Evolutionary conservation across 306 rosid genomes (phyloP).

Genomic region (Cucurbita ficifolia): DNA sequence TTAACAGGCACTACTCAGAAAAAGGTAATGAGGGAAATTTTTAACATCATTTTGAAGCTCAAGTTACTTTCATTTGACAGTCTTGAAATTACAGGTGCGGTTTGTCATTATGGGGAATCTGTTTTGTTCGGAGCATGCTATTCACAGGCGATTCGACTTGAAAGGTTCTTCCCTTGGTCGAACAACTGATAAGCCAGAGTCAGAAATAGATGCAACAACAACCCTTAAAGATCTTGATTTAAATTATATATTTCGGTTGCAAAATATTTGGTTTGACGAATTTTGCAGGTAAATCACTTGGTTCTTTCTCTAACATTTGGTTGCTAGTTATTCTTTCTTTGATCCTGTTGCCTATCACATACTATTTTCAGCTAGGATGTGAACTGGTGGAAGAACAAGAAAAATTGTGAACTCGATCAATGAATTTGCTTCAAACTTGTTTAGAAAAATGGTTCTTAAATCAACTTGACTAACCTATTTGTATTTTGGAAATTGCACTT

Average conservation of each 20-base stretch:
- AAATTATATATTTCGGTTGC: constrained; percentile 69
- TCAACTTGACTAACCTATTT: no score
- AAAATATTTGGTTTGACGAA: constrained; percentile 70
- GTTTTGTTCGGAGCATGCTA: constrained; percentile 54
- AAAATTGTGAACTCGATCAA: background rate
- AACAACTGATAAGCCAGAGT: constrained; percentile 53
- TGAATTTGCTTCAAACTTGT: background rate
- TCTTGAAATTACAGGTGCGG: constrained; percentile 51
- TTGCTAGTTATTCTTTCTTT: background rate
- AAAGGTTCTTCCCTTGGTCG: constrained; percentile 97
- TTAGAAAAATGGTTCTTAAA: background rate
- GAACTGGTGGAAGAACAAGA: background rate
- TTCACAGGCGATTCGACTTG: constrained; percentile 77
- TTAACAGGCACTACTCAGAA: constrained; percentile 61
- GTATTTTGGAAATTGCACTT: no score
- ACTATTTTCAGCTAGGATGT: background rate
- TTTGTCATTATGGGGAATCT: constrained; percentile 95
- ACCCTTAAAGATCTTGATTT: constrained; percentile 92
- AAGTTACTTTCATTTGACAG: constrained; percentile 2
- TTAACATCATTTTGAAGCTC: background rate
- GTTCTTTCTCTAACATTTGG: background rate
- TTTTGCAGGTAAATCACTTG: constrained; percentile 47
- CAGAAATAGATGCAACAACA: constrained; percentile 68
- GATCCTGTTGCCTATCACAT: background rate
- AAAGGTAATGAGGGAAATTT: constrained; percentile 44